phyloP scores from a whole-genome alignment of 345 rosid genomes.

The Arabidopsis suecica region DNA sequence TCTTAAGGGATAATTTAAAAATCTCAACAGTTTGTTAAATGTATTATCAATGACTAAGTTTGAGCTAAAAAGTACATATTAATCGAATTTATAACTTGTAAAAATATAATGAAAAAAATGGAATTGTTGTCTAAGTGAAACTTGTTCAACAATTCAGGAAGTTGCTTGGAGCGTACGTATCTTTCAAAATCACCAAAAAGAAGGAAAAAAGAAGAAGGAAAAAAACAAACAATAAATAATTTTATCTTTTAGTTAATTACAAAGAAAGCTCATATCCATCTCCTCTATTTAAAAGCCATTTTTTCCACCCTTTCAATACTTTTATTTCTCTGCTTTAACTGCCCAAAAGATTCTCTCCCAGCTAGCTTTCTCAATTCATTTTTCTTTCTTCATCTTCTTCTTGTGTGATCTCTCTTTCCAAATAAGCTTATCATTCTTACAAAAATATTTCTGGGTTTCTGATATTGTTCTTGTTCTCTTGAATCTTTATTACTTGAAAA shows the following conservation, averaged over 20 bases:
- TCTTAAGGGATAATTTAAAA: no score
- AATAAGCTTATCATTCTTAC: slow-evolving; percentile 1
- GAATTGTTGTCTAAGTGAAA: slow-evolving; percentile 46
- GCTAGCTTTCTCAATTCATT: slow-evolving; percentile 41
- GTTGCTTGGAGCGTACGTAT: slow-evolving; percentile 86
- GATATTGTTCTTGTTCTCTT: slow-evolving; percentile 25
- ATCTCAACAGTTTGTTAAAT: neutral
- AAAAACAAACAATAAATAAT: slow-evolving; percentile 19
- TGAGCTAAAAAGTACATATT: neutral
- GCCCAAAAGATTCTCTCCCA: slow-evolving; percentile 49
- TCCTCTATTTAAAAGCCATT: slow-evolving; percentile 70
- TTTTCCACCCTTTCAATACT: slow-evolving; percentile 43
- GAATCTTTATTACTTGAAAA: slow-evolving; percentile 18
- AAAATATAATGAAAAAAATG: neutral
- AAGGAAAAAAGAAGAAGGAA: slow-evolving; percentile 22
- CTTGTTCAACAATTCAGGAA: slow-evolving; percentile 59
- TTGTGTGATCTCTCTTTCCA: slow-evolving; percentile 22
- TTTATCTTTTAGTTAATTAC: slow-evolving; percentile 19
- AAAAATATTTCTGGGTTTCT: slow-evolving; percentile 26
- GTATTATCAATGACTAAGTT: neutral
- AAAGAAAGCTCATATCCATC: slow-evolving; percentile 29
- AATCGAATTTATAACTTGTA: neutral
- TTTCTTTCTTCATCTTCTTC: slow-evolving; percentile 38
- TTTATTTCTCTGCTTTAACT: slow-evolving; percentile 63
- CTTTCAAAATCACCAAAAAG: slow-evolving; percentile 52